phyloP scores from a whole-genome alignment of 805 yeast species.

The Lachancea nothofagi region DNA sequence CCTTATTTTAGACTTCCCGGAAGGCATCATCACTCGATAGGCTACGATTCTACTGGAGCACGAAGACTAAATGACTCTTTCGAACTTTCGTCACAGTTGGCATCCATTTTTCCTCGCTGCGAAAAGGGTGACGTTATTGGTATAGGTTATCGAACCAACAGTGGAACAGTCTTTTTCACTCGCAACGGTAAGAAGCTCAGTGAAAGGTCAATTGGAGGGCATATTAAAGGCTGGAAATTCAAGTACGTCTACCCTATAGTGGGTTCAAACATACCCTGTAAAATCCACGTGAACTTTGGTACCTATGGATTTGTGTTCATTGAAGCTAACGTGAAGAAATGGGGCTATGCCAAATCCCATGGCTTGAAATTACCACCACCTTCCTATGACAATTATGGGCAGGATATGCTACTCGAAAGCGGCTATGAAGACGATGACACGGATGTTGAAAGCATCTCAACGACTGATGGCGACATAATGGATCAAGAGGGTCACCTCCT shows the following conservation, averaged over 20 bases:
- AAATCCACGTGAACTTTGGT: constrained; percentile 85
- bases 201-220: constrained; percentile 79
- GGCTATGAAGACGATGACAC: constrained; percentile 45
- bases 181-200: constrained; percentile 85
- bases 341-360: constrained; percentile 91
- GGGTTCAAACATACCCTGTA: constrained; percentile 78
- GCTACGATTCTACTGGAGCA: constrained; percentile 84
- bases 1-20: constrained; percentile 95
- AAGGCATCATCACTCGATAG: constrained; percentile 72
- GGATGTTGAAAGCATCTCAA: constrained; percentile 30
- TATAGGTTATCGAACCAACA: constrained; percentile 74
- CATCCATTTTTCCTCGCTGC: constrained; percentile 51
- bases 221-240: constrained; percentile 62
- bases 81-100: constrained; percentile 38
- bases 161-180: constrained; percentile 88
- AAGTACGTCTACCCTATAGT: constrained; percentile 78
- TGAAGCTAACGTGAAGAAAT: constrained; percentile 88
- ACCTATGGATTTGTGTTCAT: constrained; percentile 84
- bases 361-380: constrained; percentile 94
- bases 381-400: constrained; percentile 72
- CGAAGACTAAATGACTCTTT: constrained; percentile 80
- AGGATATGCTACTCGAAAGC: constrained; percentile 71
- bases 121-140: constrained; percentile 90
- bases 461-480: constrained; percentile 23
- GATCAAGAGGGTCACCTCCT: constrained; percentile 28